phyloP scores from a whole-genome alignment of 116 monocot species.

The Papilionanthe hybrid region DNA sequence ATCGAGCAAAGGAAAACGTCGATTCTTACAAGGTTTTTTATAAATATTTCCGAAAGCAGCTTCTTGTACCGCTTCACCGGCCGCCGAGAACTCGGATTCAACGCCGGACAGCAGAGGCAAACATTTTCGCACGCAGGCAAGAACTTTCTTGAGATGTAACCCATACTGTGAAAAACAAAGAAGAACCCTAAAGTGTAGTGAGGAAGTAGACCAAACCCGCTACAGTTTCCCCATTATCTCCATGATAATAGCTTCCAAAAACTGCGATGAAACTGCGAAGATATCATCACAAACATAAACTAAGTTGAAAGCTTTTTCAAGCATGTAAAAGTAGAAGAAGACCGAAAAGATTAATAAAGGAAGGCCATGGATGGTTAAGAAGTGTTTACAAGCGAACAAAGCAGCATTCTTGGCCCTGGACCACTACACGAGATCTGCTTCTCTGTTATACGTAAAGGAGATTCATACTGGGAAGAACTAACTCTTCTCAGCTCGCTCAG shows the following conservation, averaged over 20 bases:
- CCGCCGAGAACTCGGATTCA: constrained; percentile 79
- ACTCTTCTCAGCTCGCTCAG: too few relatives aligned
- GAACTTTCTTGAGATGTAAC: constrained; percentile 76
- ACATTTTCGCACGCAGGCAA: constrained; percentile 86
- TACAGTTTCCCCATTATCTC: constrained; percentile 12
- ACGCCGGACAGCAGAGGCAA: constrained; percentile 93
- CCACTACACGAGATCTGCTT: too few relatives aligned
- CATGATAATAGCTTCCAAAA: not conserved
- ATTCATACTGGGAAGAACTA: too few relatives aligned
- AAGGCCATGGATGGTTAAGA: not conserved
- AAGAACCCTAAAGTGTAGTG: not conserved
- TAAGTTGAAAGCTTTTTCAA: not conserved
- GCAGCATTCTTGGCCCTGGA: too few relatives aligned
- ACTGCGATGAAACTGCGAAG: not conserved
- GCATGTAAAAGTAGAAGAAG: not conserved
- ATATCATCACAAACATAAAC: not conserved
- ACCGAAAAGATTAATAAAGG: not conserved
- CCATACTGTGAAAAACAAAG: constrained; percentile 28
- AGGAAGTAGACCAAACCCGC: not conserved
- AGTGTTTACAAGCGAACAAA: not conserved
- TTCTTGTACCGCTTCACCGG: constrained; percentile 98
- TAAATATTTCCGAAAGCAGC: constrained; percentile 79
- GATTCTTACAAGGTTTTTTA: constrained; percentile 45
- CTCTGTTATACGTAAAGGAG: too few relatives aligned
- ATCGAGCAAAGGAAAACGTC: not conserved